Percentiles rank a stretch among this genome's conserved stretches.
phyloP scores from a whole-genome alignment of 345 rosid genomes.

The Acer yangbiense region DNA sequence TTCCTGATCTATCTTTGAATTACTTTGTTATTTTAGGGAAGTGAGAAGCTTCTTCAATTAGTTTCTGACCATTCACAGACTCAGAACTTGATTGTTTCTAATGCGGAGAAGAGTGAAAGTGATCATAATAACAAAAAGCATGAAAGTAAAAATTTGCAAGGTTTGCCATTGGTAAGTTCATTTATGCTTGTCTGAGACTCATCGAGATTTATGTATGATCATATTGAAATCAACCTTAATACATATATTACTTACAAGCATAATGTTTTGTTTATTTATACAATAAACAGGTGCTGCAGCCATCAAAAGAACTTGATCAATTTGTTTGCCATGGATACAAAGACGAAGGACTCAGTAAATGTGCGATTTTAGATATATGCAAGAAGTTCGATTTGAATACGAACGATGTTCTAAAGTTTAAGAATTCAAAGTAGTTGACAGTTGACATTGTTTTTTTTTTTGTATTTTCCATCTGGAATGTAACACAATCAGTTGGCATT shows the following conservation, averaged over 20 bases:
- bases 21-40: slow-evolving; percentile 57
- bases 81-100: slow-evolving; percentile 23
- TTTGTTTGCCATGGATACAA: slow-evolving; percentile 34
- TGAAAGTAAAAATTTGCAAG: slow-evolving; percentile 23
- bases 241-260: background rate
- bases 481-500: slow-evolving; percentile 10
- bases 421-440: slow-evolving; percentile 37
- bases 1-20: background rate
- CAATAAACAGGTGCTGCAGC: slow-evolving; percentile 54
- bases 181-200: background rate
- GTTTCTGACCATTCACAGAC: slow-evolving; percentile 52
- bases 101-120: slow-evolving; percentile 20
- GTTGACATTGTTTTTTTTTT: slow-evolving; percentile 1
- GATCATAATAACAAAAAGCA: slow-evolving; percentile 25
- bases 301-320: slow-evolving; percentile 66
- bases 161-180: slow-evolving; percentile 48
- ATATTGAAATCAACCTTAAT: background rate
- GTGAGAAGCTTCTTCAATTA: slow-evolving; percentile 85
- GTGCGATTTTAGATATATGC: slow-evolving; percentile 55
- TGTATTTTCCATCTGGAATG: slow-evolving; percentile 8
- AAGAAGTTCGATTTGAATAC: slow-evolving; percentile 50
- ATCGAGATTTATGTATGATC: background rate
- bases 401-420: slow-evolving; percentile 64
- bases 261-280: background rate
- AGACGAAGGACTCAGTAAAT: slow-evolving; percentile 50